Evolutionary conservation across 2,329 filamentous ascomycete species (phyloP), one percentile per base, ranked within the genome.

Genomic region (Aspergillus sp.): DNA sequence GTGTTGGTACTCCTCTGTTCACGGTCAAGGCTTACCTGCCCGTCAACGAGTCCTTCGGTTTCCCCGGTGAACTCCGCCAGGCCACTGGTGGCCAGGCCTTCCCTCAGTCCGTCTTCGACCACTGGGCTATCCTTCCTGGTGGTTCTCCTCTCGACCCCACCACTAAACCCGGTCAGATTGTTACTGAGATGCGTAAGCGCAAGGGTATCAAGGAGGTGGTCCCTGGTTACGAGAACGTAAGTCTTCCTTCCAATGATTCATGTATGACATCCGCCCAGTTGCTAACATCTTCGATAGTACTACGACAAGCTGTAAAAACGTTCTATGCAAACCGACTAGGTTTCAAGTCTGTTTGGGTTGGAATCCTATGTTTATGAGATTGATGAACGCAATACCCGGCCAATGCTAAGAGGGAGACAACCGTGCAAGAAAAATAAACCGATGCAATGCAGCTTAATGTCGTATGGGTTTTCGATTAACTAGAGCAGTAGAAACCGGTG

Each of bases 201-300:
- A 99, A 99, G 91, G 95, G 93, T 91, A 84, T 99, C 86, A 99
- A 99, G 91, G 82, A 89, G 76, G 87, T 91, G 73, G 90, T 97
- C 77, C 93, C 95, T 72, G 90, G 89, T 78, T 88, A 92, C 83
- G 91, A 91, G 77, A 96, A 97, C 87, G 91, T 95, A 87, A 91
- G 91, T 90, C 65, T 39, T 25, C 58, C 58, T 37, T 11, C 21
- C 37, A 27, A 44, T 39, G 6, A 35, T 25, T 43, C 8, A 23
- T 7, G 6, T 19, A 27, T n/a, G 8, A 0, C 46, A 3, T 45
- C 21, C 51, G 7, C 21, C 33, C 39, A 12, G 19, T 57, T 51
- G 45, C 68, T 72, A 67, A 73, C 57, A 15, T 15, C 48, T 56
- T 66, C 67, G 71, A 70, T 74, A 96, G 90, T 96, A 96, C 89